These are phyloP conservation scores for Kuraishia borneana DNA, from an alignment of 805 yeast species.

Conservation along the genomic window DNA sequence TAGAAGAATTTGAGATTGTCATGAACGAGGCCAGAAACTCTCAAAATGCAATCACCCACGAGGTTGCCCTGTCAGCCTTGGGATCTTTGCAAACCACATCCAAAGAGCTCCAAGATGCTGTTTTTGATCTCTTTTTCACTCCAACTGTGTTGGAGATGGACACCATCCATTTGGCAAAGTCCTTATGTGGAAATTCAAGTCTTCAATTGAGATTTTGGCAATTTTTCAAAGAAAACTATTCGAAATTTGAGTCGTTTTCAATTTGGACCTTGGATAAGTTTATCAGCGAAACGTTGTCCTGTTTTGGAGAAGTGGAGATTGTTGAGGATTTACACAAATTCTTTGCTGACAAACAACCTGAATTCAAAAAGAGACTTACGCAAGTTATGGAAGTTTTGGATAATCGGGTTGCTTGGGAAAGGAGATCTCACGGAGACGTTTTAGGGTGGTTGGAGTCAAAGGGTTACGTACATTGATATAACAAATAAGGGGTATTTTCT, in stretches of 20 bases:
- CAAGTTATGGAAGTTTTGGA: conserved; percentile 47
- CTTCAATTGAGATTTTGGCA: conserved; percentile 36
- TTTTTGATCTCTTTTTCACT: conserved; percentile 29
- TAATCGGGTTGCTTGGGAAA: conserved; percentile 38
- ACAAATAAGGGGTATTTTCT: conserved; percentile 9
- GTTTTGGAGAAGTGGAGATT: conserved; percentile 22
- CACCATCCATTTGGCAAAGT: conserved; percentile 35
- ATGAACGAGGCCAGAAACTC: conserved; percentile 38
- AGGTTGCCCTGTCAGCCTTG: conserved; percentile 43
- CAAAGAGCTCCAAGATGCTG: conserved; percentile 7
- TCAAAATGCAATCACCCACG: conserved; percentile 44
- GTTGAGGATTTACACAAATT: conserved; percentile 26
- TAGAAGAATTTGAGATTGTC: conserved; percentile 26
- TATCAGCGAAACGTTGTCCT: conserved; percentile 21
- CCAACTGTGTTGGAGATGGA: conserved; percentile 47
- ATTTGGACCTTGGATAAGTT: conserved; percentile 23
- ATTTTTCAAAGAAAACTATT: conserved; percentile 37
- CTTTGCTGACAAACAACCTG: conserved; percentile 35
- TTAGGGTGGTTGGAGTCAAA: conserved; percentile 37
- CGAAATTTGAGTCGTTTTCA: conserved; percentile 23
- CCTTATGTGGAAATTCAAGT: conserved; percentile 33
- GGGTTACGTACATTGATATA: no score
- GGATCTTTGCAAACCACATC: conserved; percentile 25
- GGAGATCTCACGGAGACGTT: conserved; percentile 31
- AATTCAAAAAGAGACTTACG: conserved; percentile 44